A percentile compares a stretch with the other conserved stretches of the same genome.
Conservation (phyloP, 345 rosid genomes). For the Luvunga scandens region DNA sequence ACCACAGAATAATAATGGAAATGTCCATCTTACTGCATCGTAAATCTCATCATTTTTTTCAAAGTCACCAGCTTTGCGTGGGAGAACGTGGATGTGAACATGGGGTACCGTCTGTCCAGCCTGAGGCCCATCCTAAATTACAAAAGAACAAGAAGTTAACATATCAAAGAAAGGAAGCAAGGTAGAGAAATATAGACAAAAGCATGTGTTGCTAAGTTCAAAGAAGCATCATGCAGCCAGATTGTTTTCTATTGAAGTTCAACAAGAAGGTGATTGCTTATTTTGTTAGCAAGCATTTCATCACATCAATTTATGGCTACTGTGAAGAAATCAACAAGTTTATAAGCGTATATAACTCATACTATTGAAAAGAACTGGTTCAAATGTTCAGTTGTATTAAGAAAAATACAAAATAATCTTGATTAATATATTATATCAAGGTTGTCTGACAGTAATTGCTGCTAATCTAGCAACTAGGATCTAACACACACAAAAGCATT, state of each 20-base stretch:
- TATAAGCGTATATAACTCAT: background rate
- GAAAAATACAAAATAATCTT: background rate
- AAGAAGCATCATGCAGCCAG: too few species aligned
- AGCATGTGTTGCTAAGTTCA: too few species aligned
- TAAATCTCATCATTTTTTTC: conserved; percentile 89
- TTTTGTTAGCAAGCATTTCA: background rate
- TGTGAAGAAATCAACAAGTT: background rate
- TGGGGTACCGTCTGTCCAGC: conserved; percentile 94
- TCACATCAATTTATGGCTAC: background rate
- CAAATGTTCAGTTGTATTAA: background rate
- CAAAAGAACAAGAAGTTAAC: background rate
- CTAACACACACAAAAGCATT: background rate
- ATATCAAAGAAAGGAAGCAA: background rate
- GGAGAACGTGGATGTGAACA: conserved; percentile 87
- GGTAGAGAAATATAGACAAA: too few species aligned
- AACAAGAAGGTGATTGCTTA: background rate
- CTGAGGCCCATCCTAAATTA: conserved; percentile 78
- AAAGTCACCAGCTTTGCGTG: conserved; percentile 80
- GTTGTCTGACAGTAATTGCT: background rate
- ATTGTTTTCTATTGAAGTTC: background rate
- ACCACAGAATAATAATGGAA: background rate
- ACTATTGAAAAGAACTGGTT: background rate
- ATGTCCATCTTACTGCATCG: conserved; percentile 59
- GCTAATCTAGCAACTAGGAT: background rate
- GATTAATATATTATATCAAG: background rate